Evolutionary conservation across 495 filamentous ascomycete genomes (phyloP).

Genomic region (Staphylotrichum longicolle): DNA sequence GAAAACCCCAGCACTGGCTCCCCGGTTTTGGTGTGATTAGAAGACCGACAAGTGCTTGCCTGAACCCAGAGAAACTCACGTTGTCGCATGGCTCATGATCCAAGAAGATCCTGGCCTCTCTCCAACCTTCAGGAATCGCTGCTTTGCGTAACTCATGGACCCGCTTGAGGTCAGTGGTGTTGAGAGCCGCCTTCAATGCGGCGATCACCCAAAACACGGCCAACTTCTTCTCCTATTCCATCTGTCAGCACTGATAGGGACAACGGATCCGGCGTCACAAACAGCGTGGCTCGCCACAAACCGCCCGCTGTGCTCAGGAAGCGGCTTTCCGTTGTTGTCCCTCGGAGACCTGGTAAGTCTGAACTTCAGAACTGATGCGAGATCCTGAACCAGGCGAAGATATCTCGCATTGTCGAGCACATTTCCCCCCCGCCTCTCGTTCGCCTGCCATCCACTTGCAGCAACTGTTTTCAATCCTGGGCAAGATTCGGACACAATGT

Average conservation of each 20-base stretch:
- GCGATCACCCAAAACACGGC: conserved; percentile 19
- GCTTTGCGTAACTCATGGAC: conserved; percentile 2
- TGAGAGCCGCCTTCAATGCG: conserved; percentile 8
- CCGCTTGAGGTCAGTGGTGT: conserved; percentile 8
- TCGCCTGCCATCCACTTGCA: conserved; percentile 18
- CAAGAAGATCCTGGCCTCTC: not conserved
- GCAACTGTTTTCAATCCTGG: conserved; percentile 4
- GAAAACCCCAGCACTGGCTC: conserved; percentile 15
- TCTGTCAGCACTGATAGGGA: not conserved
- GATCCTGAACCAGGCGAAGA: not conserved
- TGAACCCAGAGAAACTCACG: conserved; percentile 4
- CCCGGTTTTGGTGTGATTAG: not conserved
- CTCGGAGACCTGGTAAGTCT: not conserved
- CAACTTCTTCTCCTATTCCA: conserved; percentile 21
- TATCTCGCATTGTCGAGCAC: conserved; percentile 18
- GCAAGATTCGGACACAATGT: conserved; percentile 2
- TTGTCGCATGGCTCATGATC: conserved; percentile 17
- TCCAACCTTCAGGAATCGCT: not conserved
- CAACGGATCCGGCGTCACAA: not conserved
- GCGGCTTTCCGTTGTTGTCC: conserved; percentile 11
- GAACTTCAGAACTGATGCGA: conserved; percentile 6
- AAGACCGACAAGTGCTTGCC: not conserved
- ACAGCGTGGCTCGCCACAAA: conserved; percentile 15
- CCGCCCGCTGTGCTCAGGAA: conserved; percentile 16
- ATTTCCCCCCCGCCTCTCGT: not conserved